Evolutionary conservation across 1,139 yeast species (phyloP).

Genomic region (Lizanozyma gosingica): DNA sequence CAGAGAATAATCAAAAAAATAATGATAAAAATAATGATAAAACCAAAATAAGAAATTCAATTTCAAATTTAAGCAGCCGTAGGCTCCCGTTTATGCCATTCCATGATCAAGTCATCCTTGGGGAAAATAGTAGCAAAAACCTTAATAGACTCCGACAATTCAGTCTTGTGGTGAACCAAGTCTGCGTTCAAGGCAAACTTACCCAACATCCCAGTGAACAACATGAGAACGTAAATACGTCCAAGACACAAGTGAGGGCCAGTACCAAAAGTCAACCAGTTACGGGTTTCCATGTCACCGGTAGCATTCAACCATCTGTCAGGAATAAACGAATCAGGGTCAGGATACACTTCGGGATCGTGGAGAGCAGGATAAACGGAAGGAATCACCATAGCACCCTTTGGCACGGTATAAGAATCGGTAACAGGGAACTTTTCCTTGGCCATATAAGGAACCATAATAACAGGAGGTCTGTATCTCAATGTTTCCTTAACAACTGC

Average conservation of each 20-base stretch:
- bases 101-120: slow-evolving; percentile 79
- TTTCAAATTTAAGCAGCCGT: slow-evolving; percentile 7
- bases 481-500: slow-evolving; percentile 88
- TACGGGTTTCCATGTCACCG: slow-evolving; percentile 53
- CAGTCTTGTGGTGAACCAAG: slow-evolving; percentile 74
- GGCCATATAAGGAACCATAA: slow-evolving; percentile 95
- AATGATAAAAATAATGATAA: too few relatives aligned
- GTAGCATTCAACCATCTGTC: slow-evolving; percentile 73
- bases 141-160: slow-evolving; percentile 79
- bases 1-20: too few relatives aligned
- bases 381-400: slow-evolving; percentile 95
- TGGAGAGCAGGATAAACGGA: slow-evolving; percentile 92
- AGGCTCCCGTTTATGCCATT: slow-evolving; percentile 62
- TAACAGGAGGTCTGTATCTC: slow-evolving; percentile 93
- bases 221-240: slow-evolving; percentile 84
- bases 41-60: too few relatives aligned
- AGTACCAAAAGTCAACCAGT: slow-evolving; percentile 94
- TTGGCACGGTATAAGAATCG: slow-evolving; percentile 81
- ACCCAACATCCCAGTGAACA: slow-evolving; percentile 85
- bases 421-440: slow-evolving; percentile 80
- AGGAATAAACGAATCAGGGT: slow-evolving; percentile 90
- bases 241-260: slow-evolving; percentile 97
- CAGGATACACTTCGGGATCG: slow-evolving; percentile 91
- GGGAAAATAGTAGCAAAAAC: slow-evolving; percentile 99
- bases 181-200: slow-evolving; percentile 76